Conservation (phyloP, 1,284 basidiomycete species). For the Ganoderma lucidum region DNA sequence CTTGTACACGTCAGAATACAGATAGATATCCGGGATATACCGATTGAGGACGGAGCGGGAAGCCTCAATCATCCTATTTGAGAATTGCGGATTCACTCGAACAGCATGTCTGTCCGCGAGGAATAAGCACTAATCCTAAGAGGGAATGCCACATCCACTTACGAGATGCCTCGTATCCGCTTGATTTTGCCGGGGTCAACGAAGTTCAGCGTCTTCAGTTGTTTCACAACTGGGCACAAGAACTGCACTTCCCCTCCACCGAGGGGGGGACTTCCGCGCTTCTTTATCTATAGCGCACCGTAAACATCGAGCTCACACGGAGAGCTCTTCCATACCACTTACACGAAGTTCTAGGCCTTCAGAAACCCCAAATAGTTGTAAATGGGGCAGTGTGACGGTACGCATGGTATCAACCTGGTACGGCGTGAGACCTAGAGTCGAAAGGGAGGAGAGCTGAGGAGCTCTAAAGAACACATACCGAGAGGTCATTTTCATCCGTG, state of each 20-base stretch:
- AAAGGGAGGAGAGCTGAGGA: neutral
- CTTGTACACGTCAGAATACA: constrained; percentile 98
- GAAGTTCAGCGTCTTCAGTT: constrained; percentile 92
- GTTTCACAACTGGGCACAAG: constrained; percentile 90
- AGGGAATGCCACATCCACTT: constrained; percentile 43
- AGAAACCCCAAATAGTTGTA: constrained; percentile 89
- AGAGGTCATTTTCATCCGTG: constrained; percentile 88
- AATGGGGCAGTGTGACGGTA: constrained; percentile 92
- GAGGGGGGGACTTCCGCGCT: constrained; percentile 88
- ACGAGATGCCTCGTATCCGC: constrained; percentile 96
- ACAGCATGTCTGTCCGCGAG: constrained; percentile 78
- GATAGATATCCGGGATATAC: constrained; percentile 97
- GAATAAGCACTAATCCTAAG: neutral
- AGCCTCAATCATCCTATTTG: constrained; percentile 97
- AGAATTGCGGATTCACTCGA: constrained; percentile 96
- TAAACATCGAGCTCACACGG: neutral
- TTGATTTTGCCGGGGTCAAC: constrained; percentile 91
- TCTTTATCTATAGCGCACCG: constrained; percentile 75
- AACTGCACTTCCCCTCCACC: constrained; percentile 97
- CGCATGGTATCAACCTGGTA: constrained; percentile 86
- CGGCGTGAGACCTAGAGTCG: constrained; percentile 11
- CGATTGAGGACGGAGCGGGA: constrained; percentile 92
- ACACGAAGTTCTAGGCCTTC: constrained; percentile 89
- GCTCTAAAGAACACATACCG: constrained; percentile 57
- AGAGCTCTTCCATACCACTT: constrained; percentile 33